These are phyloP conservation scores for Phoenix dactylifera DNA, from an alignment of 176 grass and related monocot species.

Conservation along the genomic window DNA sequence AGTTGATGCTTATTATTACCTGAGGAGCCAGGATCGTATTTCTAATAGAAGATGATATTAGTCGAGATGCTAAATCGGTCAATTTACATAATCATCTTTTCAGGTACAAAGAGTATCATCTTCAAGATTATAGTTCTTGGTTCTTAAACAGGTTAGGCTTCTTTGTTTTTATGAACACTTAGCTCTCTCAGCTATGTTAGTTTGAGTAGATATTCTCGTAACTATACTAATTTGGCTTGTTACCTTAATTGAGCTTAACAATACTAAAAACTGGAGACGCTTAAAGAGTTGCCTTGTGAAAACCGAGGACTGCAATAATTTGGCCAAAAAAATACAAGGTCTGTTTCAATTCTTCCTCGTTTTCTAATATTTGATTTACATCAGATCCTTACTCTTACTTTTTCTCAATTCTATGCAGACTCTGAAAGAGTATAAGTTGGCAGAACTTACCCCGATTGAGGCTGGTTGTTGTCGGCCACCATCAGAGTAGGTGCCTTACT, in stretches of 20 bases:
- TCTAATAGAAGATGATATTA: too few relatives aligned
- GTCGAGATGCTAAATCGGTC: neutral
- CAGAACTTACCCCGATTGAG: slow-evolving; percentile 82
- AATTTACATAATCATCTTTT: slow-evolving; percentile 16
- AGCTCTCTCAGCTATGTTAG: slow-evolving; percentile 9
- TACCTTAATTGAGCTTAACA: slow-evolving; percentile 48
- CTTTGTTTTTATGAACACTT: slow-evolving; percentile 4
- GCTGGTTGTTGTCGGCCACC: slow-evolving; percentile 87
- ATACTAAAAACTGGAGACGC: slow-evolving; percentile 65
- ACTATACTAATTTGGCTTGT: slow-evolving; percentile 6
- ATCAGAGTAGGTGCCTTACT: slow-evolving; percentile 51
- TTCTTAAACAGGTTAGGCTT: slow-evolving; percentile 72
- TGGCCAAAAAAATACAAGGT: slow-evolving; percentile 97
- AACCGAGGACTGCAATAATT: slow-evolving; percentile 66
- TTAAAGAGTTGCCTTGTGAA: slow-evolving; percentile 95
- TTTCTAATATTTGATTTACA: neutral
- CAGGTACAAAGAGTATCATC: slow-evolving; percentile 90
- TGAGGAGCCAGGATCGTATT: too few relatives aligned
- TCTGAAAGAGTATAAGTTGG: slow-evolving; percentile 63
- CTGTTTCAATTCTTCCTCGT: slow-evolving; percentile 8
- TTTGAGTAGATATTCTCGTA: slow-evolving; percentile 11
- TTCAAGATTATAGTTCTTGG: slow-evolving; percentile 97
- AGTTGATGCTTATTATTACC: too few relatives aligned
- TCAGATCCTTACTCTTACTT: neutral
- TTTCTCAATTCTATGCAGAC: slow-evolving; percentile 41